phyloP scores from a whole-genome alignment of 2,329 filamentous ascomycete genomes.

The Leptographium galeiforme region DNA sequence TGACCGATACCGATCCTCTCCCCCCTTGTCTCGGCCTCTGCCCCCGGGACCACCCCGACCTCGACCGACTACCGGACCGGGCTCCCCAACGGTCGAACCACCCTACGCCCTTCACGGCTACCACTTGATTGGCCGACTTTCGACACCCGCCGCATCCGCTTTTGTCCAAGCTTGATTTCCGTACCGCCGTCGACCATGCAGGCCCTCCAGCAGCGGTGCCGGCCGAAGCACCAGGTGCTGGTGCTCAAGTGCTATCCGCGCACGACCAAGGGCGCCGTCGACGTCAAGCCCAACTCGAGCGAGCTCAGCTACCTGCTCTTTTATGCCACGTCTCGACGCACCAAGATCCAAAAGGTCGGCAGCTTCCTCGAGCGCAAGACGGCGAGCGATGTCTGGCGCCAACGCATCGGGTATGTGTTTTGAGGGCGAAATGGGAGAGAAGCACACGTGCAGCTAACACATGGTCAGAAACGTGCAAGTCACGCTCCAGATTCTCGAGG shows the following conservation, averaged over 20 bases:
- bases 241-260: slow-evolving; percentile 94
- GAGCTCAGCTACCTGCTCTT: slow-evolving; percentile 95
- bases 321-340: slow-evolving; percentile 86
- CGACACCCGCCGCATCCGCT: neutral
- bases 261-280: slow-evolving; percentile 78
- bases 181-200: slow-evolving; percentile 35
- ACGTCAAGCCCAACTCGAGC: slow-evolving; percentile 91
- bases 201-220: slow-evolving; percentile 53
- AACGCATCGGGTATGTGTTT: slow-evolving; percentile 61
- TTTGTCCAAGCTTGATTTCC: neutral
- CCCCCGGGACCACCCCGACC: neutral
- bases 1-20: neutral
- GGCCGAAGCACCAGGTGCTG: slow-evolving; percentile 93
- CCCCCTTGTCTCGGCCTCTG: neutral
- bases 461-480: slow-evolving; percentile 71
- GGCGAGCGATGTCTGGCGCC: slow-evolving; percentile 78
- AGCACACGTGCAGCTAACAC: neutral
- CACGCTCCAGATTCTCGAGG: slow-evolving; percentile 80
- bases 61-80: neutral
- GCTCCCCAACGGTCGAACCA: neutral
- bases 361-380: slow-evolving; percentile 91
- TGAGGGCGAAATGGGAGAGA: neutral
- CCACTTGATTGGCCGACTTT: neutral
- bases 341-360: slow-evolving; percentile 93
- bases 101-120: neutral